These are phyloP conservation scores for Marasmius fiardii DNA, from an alignment of 1,284 basidiomycete species.

Conservation along the genomic window DNA sequence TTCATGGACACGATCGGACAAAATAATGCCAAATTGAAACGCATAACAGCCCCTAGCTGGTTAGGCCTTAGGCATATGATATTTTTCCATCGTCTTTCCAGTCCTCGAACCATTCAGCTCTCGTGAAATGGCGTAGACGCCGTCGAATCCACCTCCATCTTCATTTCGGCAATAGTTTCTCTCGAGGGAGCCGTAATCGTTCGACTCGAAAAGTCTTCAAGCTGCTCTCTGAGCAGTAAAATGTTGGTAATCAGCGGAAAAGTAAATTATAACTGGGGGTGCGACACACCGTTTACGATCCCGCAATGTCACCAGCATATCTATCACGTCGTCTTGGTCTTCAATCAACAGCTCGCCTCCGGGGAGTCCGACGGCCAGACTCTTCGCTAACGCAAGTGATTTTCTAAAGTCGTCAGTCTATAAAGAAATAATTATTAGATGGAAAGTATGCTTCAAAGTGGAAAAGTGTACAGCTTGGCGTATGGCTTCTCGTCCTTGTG, in stretches of 20 bases:
- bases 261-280: neutral
- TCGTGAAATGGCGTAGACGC: constrained; percentile 42
- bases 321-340: constrained; percentile 64
- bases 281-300: constrained; percentile 52
- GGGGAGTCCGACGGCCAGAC: constrained; percentile 50
- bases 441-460: neutral
- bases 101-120: neutral
- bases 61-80: neutral
- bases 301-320: constrained; percentile 55
- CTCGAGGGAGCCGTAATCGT: constrained; percentile 21
- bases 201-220: constrained; percentile 34
- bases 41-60: neutral
- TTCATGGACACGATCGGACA: neutral
- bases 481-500: constrained; percentile 58
- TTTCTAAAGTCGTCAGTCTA: constrained; percentile 68
- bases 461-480: constrained; percentile 50
- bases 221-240: constrained; percentile 24
- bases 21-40: neutral
- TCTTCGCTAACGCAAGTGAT: constrained; percentile 51
- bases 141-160: constrained; percentile 53
- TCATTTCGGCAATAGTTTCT: constrained; percentile 13
- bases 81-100: neutral
- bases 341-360: constrained; percentile 63
- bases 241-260: neutral
- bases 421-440: neutral